Evolutionary conservation across 768 basidiomycete genomes (phyloP), one percentile per base, ranked within the genome.

Genomic region (Boletus fagicola): DNA sequence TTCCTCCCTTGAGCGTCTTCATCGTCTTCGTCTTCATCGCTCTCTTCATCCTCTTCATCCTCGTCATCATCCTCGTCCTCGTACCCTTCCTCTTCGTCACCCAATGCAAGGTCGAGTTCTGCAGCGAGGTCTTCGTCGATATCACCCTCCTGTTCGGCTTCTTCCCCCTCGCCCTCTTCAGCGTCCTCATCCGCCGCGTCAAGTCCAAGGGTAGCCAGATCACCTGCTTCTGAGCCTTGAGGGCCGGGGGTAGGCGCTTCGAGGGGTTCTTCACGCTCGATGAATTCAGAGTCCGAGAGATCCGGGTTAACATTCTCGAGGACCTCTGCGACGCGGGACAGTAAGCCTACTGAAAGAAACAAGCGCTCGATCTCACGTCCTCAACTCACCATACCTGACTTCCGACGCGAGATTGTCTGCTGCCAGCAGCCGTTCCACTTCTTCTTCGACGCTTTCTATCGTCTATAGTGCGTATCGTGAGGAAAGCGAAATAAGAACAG

Each of bases 391-490:
- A 61, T 86, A 94, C 76, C 87, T 84, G 53, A 92, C 87, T 57
- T 91, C 83, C 1, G 80, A 69, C 3, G 94, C 91, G 40, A 84
- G 68, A 2, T 86, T 80, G 70, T 96, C 94, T 63, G 88, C 86
- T 56, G 88, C 88, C 20, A 96, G 74, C 20, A 97, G 72, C 53
- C 92, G 78, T 69, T 96, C 94, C 10, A 97, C 94, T 66, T 94
- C 92, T 71, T 92, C 85, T 71, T 97, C 94, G 7, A 95, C 93
- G 38, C 88, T 94, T 75, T 97, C 94, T 62, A 97, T 97, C 5
- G 92, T 92, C 92, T 94, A 61, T 0, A 40, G 18, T 38, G 44
- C 8, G 48, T 58, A 5, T 18, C 31, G 13, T 66, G 49, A 69
- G 50, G 30, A 51, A 20, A 49, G 53, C 30, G 1, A 56, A 3